Base-by-base conservation (phyloP, 2,329 filamentous ascomycete genomes). In the Tolypocladium nubicola region DNA sequence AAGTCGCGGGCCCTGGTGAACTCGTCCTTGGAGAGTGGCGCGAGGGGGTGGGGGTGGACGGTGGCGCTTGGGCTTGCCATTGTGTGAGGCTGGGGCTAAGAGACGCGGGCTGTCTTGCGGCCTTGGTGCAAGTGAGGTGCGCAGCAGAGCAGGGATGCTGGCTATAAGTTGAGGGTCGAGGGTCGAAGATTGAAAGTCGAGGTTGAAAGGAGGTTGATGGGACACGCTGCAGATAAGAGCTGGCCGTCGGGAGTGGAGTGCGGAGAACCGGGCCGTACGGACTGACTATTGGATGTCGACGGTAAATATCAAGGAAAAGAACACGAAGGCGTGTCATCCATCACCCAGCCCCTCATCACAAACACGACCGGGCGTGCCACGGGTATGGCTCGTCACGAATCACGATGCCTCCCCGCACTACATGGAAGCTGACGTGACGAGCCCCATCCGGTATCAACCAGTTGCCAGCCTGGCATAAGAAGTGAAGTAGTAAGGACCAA, bases 21-120 rank as follows among this genome's bases (percentile, higher is more conserved):
- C 68, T 84, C 81, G n/a, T 75, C 72, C 33, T 72, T 62, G 19
- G 71, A 75, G 52, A 84, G 73, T 49, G 74, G 77, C 39, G 76
- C 72, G 47, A 84, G 73, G 19, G 81, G 81, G 58, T 75, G 73
- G n/a, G 64, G 62, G 9, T 21, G 52, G 19, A 50, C 9, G 30
- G 30, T 35, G 30, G 47, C 21, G 19, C 6, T 50, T n/a, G 16
- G 30, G 47, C 19, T 4, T 13, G 26, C 30, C 47, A 50, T 50
- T 21, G 47, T 5, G 47, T 7, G 30, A 35, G 19, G 30, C 47
- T 50, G 19, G 30, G 16, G 26, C n/a, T 8, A 14, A 26, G 26
- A 30, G 14, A 19, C 45, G 5, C 2, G 3, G 2, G 16, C 26
- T 50, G 10, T n/a, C 47, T 35, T 50, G 47, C 30, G 7, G 14